Evolutionary conservation across 192 early-diverging fungal genomes (phyloP).

Genomic region (Mortierella claussenii): DNA sequence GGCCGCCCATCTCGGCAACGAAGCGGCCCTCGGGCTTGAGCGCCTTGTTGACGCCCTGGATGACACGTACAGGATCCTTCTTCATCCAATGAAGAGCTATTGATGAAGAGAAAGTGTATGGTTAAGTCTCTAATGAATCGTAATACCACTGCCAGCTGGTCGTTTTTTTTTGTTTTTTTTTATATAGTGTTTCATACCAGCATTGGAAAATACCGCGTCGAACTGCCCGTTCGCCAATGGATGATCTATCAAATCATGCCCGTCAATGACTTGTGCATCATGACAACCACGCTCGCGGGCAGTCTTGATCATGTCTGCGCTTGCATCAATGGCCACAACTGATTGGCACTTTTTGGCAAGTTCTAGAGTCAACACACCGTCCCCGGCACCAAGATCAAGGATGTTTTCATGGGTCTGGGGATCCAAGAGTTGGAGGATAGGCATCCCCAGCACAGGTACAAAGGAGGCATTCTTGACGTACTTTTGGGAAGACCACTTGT

Average conservation of each 20-base stretch:
- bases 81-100: conserved; percentile 81
- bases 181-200: conserved; percentile 49
- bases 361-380: conserved; percentile 68
- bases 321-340: conserved; percentile 71
- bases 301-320: conserved; percentile 66
- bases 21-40: conserved; percentile 68
- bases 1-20: conserved; percentile 60
- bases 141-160: too few relatives aligned
- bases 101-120: not conserved
- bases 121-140: too few relatives aligned
- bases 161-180: not conserved
- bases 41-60: conserved; percentile 62
- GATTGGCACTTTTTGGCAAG: conserved; percentile 54
- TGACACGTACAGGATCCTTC: conserved; percentile 63
- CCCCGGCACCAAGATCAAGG: conserved; percentile 77
- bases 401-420: conserved; percentile 65
- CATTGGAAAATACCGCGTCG: conserved; percentile 77
- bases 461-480: conserved; percentile 68
- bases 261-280: conserved; percentile 65
- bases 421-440: conserved; percentile 62
- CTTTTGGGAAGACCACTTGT: conserved; percentile 63
- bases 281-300: conserved; percentile 46
- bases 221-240: conserved; percentile 58
- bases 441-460: conserved; percentile 60
- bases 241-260: conserved; percentile 59